Evolutionary conservation across 1,284 basidiomycete species (phyloP).

Genomic region (Ganoderma sp.): DNA sequence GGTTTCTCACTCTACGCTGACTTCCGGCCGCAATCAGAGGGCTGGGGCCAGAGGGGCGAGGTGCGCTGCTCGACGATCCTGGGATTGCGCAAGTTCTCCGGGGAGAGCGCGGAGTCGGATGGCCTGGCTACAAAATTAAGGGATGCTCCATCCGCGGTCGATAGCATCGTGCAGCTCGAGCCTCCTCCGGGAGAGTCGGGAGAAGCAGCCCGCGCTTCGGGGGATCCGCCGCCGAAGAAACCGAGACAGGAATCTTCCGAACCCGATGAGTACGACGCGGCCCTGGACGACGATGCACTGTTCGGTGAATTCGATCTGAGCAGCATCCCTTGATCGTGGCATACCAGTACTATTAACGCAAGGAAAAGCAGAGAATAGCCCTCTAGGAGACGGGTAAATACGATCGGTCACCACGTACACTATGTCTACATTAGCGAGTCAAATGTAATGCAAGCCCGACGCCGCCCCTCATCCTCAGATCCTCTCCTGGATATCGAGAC

Average conservation of each 20-base stretch:
- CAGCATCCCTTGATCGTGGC: slow-evolving; percentile 35
- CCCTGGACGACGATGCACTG: slow-evolving; percentile 52
- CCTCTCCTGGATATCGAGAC: slow-evolving; percentile 18
- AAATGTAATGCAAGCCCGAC: slow-evolving; percentile 26
- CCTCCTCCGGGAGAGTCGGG: slow-evolving; percentile 15
- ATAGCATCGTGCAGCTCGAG: slow-evolving; percentile 34
- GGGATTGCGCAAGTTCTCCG: slow-evolving; percentile 50
- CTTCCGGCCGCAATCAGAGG: slow-evolving; percentile 73
- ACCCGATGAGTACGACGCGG: slow-evolving; percentile 59
- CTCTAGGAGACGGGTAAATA: slow-evolving; percentile 31
- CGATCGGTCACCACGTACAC: slow-evolving; percentile 34
- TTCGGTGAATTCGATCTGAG: slow-evolving; percentile 50
- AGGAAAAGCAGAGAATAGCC: slow-evolving; percentile 9
- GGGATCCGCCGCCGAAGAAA: slow-evolving; percentile 49
- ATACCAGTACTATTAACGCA: slow-evolving; percentile 32
- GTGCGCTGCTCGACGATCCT: slow-evolving; percentile 69
- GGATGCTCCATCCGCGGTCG: slow-evolving; percentile 6
- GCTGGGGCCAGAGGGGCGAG: slow-evolving; percentile 78
- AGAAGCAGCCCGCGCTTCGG: slow-evolving; percentile 18
- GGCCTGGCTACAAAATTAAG: background rate
- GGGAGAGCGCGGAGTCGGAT: slow-evolving; percentile 20
- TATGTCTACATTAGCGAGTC: slow-evolving; percentile 35
- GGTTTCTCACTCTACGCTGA: slow-evolving; percentile 79
- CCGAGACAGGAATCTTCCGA: slow-evolving; percentile 40
- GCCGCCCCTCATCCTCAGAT: slow-evolving; percentile 19